Evolutionary conservation across 2,329 filamentous ascomycete genomes (phyloP).

Genomic region (Talaromyces pinophilus): DNA sequence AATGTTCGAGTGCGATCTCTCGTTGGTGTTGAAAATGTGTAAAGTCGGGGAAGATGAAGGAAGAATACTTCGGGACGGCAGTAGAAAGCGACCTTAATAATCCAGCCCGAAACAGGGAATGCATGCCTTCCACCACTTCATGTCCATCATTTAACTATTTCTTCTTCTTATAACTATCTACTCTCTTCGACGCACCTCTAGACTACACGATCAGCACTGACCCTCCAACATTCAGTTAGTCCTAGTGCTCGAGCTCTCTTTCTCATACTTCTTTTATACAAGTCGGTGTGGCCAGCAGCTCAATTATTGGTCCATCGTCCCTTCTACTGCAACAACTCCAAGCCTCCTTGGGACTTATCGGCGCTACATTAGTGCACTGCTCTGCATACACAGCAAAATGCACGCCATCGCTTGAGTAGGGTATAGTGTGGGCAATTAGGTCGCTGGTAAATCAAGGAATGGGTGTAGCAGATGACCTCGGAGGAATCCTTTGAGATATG

Average conservation of each 20-base stretch:
- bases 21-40: not conserved
- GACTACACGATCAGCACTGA: constrained; percentile 4
- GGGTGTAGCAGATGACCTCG: constrained; percentile 11
- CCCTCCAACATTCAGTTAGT: not conserved
- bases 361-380: constrained; percentile 2
- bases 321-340: constrained; percentile 1
- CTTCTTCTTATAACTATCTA: not conserved
- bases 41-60: not conserved
- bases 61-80: not conserved
- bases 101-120: constrained; percentile 5
- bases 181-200: not conserved
- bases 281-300: not conserved
- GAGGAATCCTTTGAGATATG: not conserved
- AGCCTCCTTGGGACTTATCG: not conserved
- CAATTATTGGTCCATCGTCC: constrained; percentile 5
- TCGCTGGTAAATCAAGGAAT: constrained; percentile 14
- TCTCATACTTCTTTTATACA: not conserved
- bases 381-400: not conserved
- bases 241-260: not conserved
- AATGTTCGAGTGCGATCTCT: not conserved
- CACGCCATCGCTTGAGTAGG: constrained; percentile 3
- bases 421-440: constrained; percentile 2
- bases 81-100: not conserved
- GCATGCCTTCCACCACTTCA: not conserved
- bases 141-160: not conserved